Conservation (phyloP, 192 early-diverging fungal genomes). For the Coemansia sp. region DNA sequence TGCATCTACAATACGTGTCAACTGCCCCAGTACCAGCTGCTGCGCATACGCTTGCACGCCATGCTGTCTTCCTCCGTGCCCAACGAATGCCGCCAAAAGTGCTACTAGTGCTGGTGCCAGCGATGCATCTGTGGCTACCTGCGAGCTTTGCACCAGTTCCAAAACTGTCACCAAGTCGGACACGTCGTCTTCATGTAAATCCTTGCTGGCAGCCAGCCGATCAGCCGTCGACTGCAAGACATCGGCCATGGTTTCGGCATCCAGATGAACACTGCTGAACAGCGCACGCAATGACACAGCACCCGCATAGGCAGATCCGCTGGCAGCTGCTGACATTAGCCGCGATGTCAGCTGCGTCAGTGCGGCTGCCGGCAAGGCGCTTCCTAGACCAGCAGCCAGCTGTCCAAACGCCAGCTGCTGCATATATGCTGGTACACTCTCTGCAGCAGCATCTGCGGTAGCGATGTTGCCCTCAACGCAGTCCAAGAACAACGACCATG, state of each 20-base stretch:
- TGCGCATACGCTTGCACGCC: conserved; percentile 73
- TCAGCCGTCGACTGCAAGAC: conserved; percentile 20
- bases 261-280: conserved; percentile 24
- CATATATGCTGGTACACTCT: conserved; percentile 22
- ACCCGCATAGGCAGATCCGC: conserved; percentile 25
- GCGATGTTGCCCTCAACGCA: conserved; percentile 16
- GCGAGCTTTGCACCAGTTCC: conserved; percentile 72
- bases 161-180: conserved; percentile 65
- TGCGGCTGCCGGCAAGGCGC: conserved; percentile 13
- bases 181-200: not conserved
- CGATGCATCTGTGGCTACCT: conserved; percentile 46
- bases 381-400: conserved; percentile 17
- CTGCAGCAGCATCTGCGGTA: not conserved
- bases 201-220: conserved; percentile 20
- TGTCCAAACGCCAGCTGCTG: conserved; percentile 42
- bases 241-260: conserved; percentile 28
- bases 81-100: conserved; percentile 63
- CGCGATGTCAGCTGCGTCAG: conserved; percentile 17
- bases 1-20: conserved; percentile 57
- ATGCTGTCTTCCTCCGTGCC: conserved; percentile 12
- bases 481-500: conserved; percentile 28
- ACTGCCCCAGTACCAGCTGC: conserved; percentile 75
- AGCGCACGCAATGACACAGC: conserved; percentile 27
- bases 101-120: conserved; percentile 72
- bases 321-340: conserved; percentile 22